Base-by-base conservation (phyloP, 306 rosid species). In the Ziziphus jujuba region DNA sequence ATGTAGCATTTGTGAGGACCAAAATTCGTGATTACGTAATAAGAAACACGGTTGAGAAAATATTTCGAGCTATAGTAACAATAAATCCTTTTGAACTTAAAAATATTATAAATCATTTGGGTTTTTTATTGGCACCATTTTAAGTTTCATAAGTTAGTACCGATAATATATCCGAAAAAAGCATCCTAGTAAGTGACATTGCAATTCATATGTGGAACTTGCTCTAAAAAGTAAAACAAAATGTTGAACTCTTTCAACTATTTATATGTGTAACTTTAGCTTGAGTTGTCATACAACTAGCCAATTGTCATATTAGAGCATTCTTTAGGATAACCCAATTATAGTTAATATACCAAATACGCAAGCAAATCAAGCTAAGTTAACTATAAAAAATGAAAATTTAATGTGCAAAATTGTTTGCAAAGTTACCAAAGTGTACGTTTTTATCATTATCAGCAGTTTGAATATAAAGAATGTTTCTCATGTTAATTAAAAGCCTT, bases 1-100 rank as follows among this genome's bases (percentile, higher is more conserved):
- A 93, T 19, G 97, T 93, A 13, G 99, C 99, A 20, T 93, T 93
- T 75, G 97, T 90, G 48, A 86, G 99, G 89, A 93, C 99, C 78
- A 93, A 87, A 69, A 70, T 93, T 47, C 91, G 90, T 64, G 90
- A 90, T 79, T 86, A 90, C 77, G 25, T 90, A 11, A 79, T 96
- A 0, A 92, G 99, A 73, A 90, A 87, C 67, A 88, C 97, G 0
- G 93, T 93, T 72, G 99, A 93, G 67, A 88, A 88, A 66, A 93
- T 95, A 24, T 93, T 93, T 73, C 88, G 99, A 74, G 97, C 99
- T 60, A 96, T 97, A 60, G 72, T 83, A 64, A 66, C 97, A 84
- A 97, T 90, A 87, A 79, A 59, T 59, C 51, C 43, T 72, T 56
- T 23, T 55, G 61, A 47, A n/a, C 66, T 66, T n/a, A 9, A 64